phyloP scores from a whole-genome alignment of 2,329 filamentous ascomycete species.

The Sporothrix brunneoviolacea region DNA sequence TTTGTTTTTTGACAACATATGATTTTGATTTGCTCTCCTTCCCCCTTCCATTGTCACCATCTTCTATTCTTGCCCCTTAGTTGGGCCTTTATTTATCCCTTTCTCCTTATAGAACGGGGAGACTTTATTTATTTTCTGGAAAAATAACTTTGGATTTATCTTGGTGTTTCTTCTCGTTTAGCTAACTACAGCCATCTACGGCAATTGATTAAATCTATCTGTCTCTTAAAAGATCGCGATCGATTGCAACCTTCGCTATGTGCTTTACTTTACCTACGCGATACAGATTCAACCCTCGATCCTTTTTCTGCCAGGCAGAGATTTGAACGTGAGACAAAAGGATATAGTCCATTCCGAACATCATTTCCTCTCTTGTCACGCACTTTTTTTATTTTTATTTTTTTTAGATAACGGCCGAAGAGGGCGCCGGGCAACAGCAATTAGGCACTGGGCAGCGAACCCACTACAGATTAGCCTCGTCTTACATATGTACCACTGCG shows the following conservation, averaged over 20 bases:
- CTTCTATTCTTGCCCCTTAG: neutral
- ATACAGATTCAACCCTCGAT: neutral
- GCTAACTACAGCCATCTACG: neutral
- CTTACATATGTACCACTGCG: too few relatives aligned
- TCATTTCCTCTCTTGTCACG: slow-evolving; percentile 1
- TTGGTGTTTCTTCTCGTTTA: neutral
- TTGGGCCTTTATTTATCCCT: too few relatives aligned
- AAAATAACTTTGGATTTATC: neutral
- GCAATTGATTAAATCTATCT: too few relatives aligned
- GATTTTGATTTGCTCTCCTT: neutral
- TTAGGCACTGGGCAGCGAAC: too few relatives aligned
- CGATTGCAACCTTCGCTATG: too few relatives aligned
- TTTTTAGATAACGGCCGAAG: too few relatives aligned
- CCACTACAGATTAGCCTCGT: too few relatives aligned
- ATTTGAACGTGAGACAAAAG: too few relatives aligned
- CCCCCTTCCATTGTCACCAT: neutral
- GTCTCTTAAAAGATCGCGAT: too few relatives aligned
- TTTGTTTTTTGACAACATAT: neutral
- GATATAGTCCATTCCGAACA: slow-evolving; percentile 1
- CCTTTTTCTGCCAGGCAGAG: too few relatives aligned
- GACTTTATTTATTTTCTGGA: neutral
- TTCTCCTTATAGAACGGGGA: neutral
- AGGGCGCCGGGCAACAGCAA: too few relatives aligned
- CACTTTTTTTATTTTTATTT: too few relatives aligned
- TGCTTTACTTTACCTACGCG: neutral